These are phyloP conservation scores for Salix suchowensis DNA, from an alignment of 345 rosid species.

Conservation along the genomic window DNA sequence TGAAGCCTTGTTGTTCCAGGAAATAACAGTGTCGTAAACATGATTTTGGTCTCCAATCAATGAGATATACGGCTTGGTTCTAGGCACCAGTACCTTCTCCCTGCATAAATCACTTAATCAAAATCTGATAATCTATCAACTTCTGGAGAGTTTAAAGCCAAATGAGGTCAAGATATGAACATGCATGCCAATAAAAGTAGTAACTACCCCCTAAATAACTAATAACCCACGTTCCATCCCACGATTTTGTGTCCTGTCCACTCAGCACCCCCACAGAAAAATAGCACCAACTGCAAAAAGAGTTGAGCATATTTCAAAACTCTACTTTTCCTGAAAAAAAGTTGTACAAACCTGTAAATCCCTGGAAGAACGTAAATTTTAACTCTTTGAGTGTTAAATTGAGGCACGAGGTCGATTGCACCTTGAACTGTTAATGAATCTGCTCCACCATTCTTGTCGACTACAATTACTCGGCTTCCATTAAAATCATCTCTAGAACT, in stretches of 20 bases:
- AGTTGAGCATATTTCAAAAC: neutral
- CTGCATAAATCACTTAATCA: conserved; percentile 28
- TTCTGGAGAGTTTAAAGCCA: no score
- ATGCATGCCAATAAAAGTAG: neutral
- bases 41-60: conserved; percentile 55
- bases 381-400: conserved; percentile 54
- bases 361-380: conserved; percentile 80
- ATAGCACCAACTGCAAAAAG: conserved; percentile 28
- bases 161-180: no score
- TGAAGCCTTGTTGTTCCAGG: conserved; percentile 75
- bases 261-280: conserved; percentile 18
- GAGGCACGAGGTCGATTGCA: conserved; percentile 75
- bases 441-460: conserved; percentile 61
- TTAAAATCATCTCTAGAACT: conserved; percentile 27
- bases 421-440: conserved; percentile 84
- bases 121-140: no score
- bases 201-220: conserved; percentile 13
- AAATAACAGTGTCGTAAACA: conserved; percentile 44
- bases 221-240: conserved; percentile 32
- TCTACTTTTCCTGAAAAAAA: neutral
- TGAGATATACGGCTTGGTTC: conserved; percentile 62
- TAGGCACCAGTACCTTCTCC: conserved; percentile 71
- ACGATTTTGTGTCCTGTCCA: conserved; percentile 13
- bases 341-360: conserved; percentile 59
- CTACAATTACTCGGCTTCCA: conserved; percentile 49